phyloP scores from a whole-genome alignment of 2,329 filamentous ascomycete species.

The Trichoderma guizhouense region DNA sequence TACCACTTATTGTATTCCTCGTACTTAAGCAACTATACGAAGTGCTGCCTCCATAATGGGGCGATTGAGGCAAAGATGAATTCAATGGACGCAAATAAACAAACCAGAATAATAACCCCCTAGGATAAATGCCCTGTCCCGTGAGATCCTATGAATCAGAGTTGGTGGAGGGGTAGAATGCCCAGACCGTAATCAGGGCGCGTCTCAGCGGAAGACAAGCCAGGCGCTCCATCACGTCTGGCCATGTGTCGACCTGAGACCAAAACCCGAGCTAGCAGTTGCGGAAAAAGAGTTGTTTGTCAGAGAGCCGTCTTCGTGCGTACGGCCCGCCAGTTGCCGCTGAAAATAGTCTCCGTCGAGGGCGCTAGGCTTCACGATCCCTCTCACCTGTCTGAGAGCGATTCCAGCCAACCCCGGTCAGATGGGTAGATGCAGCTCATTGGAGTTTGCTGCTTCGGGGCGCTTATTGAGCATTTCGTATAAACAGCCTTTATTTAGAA shows the following conservation, averaged over 20 bases:
- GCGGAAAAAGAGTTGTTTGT: background rate
- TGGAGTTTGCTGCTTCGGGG: background rate
- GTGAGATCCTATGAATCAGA: background rate
- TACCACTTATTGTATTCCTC: background rate
- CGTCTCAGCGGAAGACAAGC: background rate
- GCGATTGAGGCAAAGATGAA: background rate
- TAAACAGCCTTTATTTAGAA: background rate
- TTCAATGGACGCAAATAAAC: background rate
- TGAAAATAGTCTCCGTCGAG: background rate
- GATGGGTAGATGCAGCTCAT: background rate
- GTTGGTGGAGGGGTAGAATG: background rate
- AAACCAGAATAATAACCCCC: background rate
- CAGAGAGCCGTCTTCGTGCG: background rate
- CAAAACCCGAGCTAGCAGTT: background rate
- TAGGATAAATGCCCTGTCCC: background rate
- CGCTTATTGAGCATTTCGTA: background rate
- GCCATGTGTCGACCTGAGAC: constrained; percentile 1
- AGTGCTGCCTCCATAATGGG: background rate
- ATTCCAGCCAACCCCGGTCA: background rate
- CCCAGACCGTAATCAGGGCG: background rate
- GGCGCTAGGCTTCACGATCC: constrained; percentile 8
- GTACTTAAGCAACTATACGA: no score
- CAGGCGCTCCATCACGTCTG: background rate
- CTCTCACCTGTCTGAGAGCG: background rate
- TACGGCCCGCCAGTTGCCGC: constrained; percentile 9